Evolutionary conservation across 306 rosid species (phyloP), one percentile per base, ranked within the genome.

Genomic region (Dicorynia guianensis): DNA sequence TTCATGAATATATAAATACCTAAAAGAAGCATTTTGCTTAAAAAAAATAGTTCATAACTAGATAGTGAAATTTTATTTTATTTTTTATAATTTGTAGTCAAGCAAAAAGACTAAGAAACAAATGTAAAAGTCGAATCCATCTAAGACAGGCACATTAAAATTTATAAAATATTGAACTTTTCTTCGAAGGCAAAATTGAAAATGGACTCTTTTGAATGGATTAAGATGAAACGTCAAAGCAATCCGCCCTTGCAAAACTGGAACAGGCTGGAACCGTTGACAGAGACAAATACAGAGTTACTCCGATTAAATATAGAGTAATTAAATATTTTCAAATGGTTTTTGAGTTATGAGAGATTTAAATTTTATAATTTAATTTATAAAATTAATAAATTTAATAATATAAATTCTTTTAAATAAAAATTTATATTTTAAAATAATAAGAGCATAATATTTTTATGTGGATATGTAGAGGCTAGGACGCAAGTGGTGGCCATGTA

Each of bases 191-290:
- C 7, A 48, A 34, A 15, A 40, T 17, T 46, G 30, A 1, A 17
- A 2, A 38, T 35, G 48, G 81, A 50, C 47, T 64, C 52, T 46
- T 70, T 42, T 74, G 66, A 40, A 49, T 59, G 40, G 20, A 67
- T 44, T 40, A 47, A 18, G 39, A 35, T 43, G 54, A 49, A 57
- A 76, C 30, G 57, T 59, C 65, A 64, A 64, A 58, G 14, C 30
- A 7, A 53, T 77, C 73, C 64, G 34, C 13, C 42, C n/a, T 66
- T 30, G n/a, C 18, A 54, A 33, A 13, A 49, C 33, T 19, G n/a
- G 17, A 34, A 54, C 44, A 71, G 76, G 63, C 20, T 11, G 36
- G 5, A 14, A 63, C 12, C 34, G 13, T 34, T 72, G 49, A 17
- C 52, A 44, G 17, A 78, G 39, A 19, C 30, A 65, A 46, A 13